Base-by-base conservation (phyloP, 768 basidiomycete genomes). In the Lentinus tigrinus region DNA sequence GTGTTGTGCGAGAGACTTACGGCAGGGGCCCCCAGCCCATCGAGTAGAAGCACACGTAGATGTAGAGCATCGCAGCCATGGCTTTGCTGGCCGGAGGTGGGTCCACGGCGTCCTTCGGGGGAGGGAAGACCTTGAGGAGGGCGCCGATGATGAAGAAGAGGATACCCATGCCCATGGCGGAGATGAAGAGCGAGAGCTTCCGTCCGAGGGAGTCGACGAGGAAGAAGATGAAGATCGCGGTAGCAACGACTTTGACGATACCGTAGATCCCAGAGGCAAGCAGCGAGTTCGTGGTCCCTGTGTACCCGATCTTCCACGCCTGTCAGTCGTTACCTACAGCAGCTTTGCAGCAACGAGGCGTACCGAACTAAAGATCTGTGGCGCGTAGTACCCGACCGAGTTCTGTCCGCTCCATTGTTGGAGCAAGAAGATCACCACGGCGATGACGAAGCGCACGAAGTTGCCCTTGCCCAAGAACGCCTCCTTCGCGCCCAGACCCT, bases 371-470 rank as follows among this genome's bases (percentile, higher is more conserved):
- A 91, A 90, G 58, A 90, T 87, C 65, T 87, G 85, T 4, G 89
- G 86, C 1, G 87, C 85, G 60, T 90, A 89, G 68, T 91, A 88
- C 44, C 75, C 77, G 62, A 94, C 87, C 0, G 87, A 86, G 72
- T 94, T 91, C 69, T 94, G 93, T 1, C 93, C 93, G 46, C 82
- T 81, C 87, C 87, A 92, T 68, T 93, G 90, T 63, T 93, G 93
- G 9, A 93, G 74, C 58, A 89, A 68, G 76, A 93, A 93, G 60
- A 92, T 89, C 26, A 81, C 71, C 63, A 91, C 85, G 1, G 93
- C 93, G 65, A 95, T 92, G 19, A 88, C 74, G 75, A 95, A 94
- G 24, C 93, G 86, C 57, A 87, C 75, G 47, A 85, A 81, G 73
- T 93, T 93, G 44, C 93, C 93, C 69, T 89, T 89, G n/a, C 87